Evolutionary conservation across 2,329 filamentous ascomycete species (phyloP), one percentile per base, ranked within the genome.

Genomic region (Aspergillus spinulosporus): DNA sequence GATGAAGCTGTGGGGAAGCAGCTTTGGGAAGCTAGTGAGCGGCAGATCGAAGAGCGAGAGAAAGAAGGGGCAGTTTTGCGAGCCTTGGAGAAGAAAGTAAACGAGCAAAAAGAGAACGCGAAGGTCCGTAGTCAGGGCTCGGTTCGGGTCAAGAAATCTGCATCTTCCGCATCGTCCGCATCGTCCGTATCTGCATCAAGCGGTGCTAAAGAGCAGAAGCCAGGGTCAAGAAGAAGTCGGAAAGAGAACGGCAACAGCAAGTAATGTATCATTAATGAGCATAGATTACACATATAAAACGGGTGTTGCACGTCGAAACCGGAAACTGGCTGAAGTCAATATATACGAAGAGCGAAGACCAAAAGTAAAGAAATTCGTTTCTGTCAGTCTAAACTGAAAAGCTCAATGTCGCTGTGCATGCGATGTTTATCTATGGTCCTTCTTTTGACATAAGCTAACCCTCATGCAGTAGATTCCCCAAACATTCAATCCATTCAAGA

Each of bases 11-110:
- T 89, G 31, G 92, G 91, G 57, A 92, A 95, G 81, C 84, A 87
- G 71, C 78, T 99, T 12, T 99, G 93, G 93, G 85, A 95, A 69
- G 86, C 89, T 57, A 96, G 89, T 68, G 92, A 96, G 67, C 85
- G 85, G 68, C 84, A 95, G 61, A 87, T 97, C 54, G 88, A 95
- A 71, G 82, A 83, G 64, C 83, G 88, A 11, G 92, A 97, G 74
- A 95, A 90, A 76, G 84, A 88, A 69, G 84, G 87, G 26, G 92
- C 92, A 6, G 75, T 84, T 49, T 82, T 80, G 56, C 75, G 85
- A 56, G 82, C 81, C 46, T 72, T 79, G 54, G 78, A 78, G 62
- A 88, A 88, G 73, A 85, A 83, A 61, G 71, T 73, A 54, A 64
- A 63, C 32, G 72, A 76, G 55, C 60, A 60, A 39, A 56, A 65